Percentiles rank a stretch among this genome's conserved stretches.
Conservation (phyloP, 2,329 filamentous ascomycete genomes). For the Xylariaceae sp. region DNA sequence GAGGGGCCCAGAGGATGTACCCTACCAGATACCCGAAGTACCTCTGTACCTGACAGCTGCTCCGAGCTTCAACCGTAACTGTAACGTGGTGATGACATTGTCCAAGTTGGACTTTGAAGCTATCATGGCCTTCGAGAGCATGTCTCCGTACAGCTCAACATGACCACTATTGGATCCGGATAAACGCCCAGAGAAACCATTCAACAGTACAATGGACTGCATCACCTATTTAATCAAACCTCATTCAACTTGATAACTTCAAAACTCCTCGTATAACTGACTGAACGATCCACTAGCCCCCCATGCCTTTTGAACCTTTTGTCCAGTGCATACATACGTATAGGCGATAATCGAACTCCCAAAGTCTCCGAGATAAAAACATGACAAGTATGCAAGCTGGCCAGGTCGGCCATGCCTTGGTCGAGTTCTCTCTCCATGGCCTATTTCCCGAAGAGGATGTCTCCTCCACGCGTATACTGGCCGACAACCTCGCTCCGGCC, state of each 20-base stretch:
- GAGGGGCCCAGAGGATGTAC: neutral
- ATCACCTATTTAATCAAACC: too few relatives aligned
- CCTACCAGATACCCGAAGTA: neutral
- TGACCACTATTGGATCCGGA: too few relatives aligned
- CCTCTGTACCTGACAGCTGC: neutral
- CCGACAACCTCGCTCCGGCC: slow-evolving; percentile 35
- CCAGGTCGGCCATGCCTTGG: slow-evolving; percentile 52
- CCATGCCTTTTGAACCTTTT: neutral
- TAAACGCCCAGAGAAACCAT: too few relatives aligned
- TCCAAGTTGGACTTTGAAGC: slow-evolving; percentile 1
- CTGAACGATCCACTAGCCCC: neutral
- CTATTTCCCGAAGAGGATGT: slow-evolving; percentile 43
- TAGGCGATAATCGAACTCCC: neutral
- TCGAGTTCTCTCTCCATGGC: slow-evolving; percentile 52
- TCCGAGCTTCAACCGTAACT: slow-evolving; percentile 3
- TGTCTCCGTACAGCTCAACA: too few relatives aligned
- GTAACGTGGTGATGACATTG: slow-evolving; percentile 7
- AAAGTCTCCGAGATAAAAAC: neutral
- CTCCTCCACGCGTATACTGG: slow-evolving; percentile 33
- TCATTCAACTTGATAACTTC: too few relatives aligned
- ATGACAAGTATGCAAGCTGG: slow-evolving; percentile 27
- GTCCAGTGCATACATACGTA: neutral
- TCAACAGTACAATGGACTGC: too few relatives aligned
- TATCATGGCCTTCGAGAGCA: slow-evolving; percentile 1
- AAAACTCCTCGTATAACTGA: too few relatives aligned